Base-by-base conservation (phyloP, 495 filamentous ascomycete genomes). In the Penicillium atrosanguineum region DNA sequence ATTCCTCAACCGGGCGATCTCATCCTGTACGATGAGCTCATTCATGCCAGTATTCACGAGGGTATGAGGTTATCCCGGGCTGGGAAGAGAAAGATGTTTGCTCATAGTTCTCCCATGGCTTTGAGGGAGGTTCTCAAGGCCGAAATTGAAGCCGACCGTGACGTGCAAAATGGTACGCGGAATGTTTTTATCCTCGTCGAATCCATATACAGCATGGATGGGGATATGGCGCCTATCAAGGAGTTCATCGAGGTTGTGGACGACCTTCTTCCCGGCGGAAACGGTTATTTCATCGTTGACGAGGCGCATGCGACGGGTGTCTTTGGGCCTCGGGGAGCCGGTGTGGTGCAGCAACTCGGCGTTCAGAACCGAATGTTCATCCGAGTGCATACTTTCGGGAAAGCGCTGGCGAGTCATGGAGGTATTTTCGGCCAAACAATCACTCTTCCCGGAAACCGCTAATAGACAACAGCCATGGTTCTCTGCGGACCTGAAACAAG, bases 161-260 rank as follows among this genome's bases (percentile, higher is more conserved):
- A 47, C 14, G 48, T 81, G n/a, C 41, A 46, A 29, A 44, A 62
- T 4, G 75, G 75, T 0, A 57, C 63, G 4, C 56, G 63, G 7
- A 76, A 73, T 60, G 68, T 78, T 7, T 85, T 93, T 58, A 74
- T 93, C 19, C 83, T 84, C 1, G 73, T 91, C 0, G 89, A 94
- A 61, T 78, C 79, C 2, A 69, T 91, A n/a, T 94, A 94, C 64
- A 89, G 85, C 50, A 94, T 94, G 89, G 88, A 93, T 62, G 89
- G 89, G 0, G 88, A 91, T 67, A 60, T 89, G 8, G 81, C 79
- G 9, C 87, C 86, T 0, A 69, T 94, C 15, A 57, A 63, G 15
- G 73, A 83, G 20, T 78, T 91, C 34, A 72, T 87, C 1, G 59
- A 70, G 7, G 59, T 79, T 1, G 80, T 86, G 0, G 78, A 90